Evolutionary conservation across 2,329 filamentous ascomycete species (phyloP), one percentile per base, ranked within the genome.

Genomic region (Colletotrichum viniferum): DNA sequence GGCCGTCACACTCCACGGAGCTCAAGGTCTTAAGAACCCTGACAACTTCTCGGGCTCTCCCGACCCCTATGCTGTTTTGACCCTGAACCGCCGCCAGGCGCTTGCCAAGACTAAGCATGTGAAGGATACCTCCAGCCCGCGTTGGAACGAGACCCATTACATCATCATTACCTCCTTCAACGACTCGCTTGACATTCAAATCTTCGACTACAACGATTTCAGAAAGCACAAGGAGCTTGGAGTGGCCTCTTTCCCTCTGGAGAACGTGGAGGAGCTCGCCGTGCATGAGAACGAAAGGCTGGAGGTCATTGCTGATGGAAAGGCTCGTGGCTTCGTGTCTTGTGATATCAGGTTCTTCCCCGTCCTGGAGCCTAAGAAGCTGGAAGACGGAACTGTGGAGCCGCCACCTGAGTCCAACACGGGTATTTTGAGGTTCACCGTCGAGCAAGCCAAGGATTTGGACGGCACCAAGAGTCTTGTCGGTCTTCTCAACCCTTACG

Each of bases 121-220:
- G 77, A 91, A 93, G 76, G 95, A 98, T 81, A 97, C 94, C 71
- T 88, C 93, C 66, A 97, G 95, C 81, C 97, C 97, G 8, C 92
- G 94, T 80, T 99, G 97, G 97, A 97, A 97, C 81, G 96, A 99
- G 86, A 99, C 97, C 0, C 92, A 98, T 82, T 98, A 98, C 83
- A 92, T 98, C 79, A 97, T 99, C 78, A 90, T 99, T 78, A 98
- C 95, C 2, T 98, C 95, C 5, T 94, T 98, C 82, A 94, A 94
- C 74, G 97, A 99, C 82, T 90, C 94, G 32, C 88, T 99, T 71
- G 97, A 96, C 26, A 90, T 99, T 71, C 92, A 94, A 71, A 84
- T 98, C 34, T 98, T 93, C 81, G 97, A 99, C 84, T 98, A 93
- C 89, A 99, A 99, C 80, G 97, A 98, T 73, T 94, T 94, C 84